Conservation (phyloP, 108 stramenopile genomes). For the Skeletonema costatum region DNA sequence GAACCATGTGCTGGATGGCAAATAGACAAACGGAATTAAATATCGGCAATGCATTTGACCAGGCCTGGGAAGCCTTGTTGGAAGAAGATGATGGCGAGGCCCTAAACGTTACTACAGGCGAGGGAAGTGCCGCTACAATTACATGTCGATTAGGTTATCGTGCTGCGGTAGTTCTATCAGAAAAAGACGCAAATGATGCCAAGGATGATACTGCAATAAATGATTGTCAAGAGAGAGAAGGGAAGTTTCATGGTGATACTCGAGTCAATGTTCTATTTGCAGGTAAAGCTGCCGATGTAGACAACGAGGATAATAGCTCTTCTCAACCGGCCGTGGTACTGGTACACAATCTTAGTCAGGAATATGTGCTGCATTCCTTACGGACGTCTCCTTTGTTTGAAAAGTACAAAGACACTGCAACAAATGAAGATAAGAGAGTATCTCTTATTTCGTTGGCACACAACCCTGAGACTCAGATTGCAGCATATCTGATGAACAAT, state of each 20-base stretch:
- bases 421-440: conserved; percentile 25
- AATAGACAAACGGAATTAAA: conserved; percentile 23
- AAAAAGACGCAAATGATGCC: neutral
- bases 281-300: conserved; percentile 5
- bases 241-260: conserved; percentile 32
- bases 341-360: conserved; percentile 56
- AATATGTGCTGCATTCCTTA: conserved; percentile 55
- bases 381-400: conserved; percentile 57
- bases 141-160: conserved; percentile 72
- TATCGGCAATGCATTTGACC: conserved; percentile 11
- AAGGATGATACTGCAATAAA: neutral
- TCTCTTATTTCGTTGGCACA: conserved; percentile 59
- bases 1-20: conserved; percentile 23
- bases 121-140: conserved; percentile 9
- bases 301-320: neutral
- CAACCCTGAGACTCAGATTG: conserved; percentile 71
- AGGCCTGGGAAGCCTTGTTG: conserved; percentile 10
- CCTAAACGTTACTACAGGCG: neutral
- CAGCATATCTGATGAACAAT: conserved; percentile 43
- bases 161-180: conserved; percentile 17
- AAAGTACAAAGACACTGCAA: conserved; percentile 23
- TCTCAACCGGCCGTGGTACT: conserved; percentile 23
- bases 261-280: conserved; percentile 23
- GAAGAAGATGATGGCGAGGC: conserved; percentile 26
- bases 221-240: conserved; percentile 32